Percentiles rank a stretch among this genome's conserved stretches.
These are phyloP conservation scores for Styphnolobium japonicum DNA, from an alignment of 306 rosid genomes.

Conservation along the genomic window DNA sequence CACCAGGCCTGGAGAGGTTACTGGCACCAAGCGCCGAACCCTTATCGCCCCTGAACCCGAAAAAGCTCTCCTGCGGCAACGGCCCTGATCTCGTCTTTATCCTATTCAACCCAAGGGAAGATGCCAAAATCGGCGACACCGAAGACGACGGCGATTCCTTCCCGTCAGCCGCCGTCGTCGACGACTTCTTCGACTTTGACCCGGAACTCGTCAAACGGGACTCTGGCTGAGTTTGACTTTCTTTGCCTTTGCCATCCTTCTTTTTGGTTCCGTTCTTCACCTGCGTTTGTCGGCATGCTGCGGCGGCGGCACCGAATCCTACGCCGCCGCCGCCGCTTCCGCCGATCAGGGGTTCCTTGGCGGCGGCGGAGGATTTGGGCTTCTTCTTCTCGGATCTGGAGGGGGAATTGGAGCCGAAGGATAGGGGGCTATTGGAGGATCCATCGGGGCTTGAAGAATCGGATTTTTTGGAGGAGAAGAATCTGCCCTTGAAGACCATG, in stretches of 20 bases:
- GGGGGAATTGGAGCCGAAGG: constrained; percentile 75
- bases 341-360: constrained; percentile 32
- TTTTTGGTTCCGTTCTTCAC: constrained; percentile 52
- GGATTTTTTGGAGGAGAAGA: constrained; percentile 89
- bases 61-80: constrained; percentile 94
- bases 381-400: constrained; percentile 90
- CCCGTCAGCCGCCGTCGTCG: constrained; percentile 30
- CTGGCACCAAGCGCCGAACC: constrained; percentile 58
- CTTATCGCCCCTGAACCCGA: constrained; percentile 74
- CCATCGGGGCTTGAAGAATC: constrained; percentile 86
- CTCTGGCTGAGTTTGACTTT: constrained; percentile 29
- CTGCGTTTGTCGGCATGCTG: constrained; percentile 29
- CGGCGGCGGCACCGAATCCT: neutral
- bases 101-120: constrained; percentile 83
- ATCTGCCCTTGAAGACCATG: constrained; percentile 95
- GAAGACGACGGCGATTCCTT: constrained; percentile 47
- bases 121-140: constrained; percentile 92
- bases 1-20: constrained; percentile 58
- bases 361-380: constrained; percentile 51
- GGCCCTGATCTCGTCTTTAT: constrained; percentile 99
- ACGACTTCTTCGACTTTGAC: constrained; percentile 39
- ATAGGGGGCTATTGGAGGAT: constrained; percentile 67
- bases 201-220: constrained; percentile 22
- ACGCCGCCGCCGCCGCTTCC: neutral
- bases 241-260: constrained; percentile 59